phyloP scores from a whole-genome alignment of 352 stramenopile species.

The Halophytophthora polymorphica region DNA sequence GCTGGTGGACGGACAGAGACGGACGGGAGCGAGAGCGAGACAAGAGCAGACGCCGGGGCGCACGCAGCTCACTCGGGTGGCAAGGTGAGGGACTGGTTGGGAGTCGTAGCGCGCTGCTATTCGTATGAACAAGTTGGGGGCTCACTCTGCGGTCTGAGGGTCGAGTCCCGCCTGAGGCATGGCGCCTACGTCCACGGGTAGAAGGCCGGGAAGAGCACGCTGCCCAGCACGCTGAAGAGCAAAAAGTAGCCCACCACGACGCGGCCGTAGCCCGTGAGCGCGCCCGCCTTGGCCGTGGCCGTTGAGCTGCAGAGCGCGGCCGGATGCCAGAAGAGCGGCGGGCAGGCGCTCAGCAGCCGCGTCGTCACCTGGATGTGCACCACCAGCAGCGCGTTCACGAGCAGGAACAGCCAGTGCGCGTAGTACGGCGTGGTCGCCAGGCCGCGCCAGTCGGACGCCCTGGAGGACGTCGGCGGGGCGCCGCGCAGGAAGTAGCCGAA shows the following conservation, averaged over 20 bases:
- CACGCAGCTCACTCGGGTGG: too few species aligned
- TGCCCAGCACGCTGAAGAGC: constrained; percentile 63
- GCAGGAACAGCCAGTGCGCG: constrained; percentile 69
- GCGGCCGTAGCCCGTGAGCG: constrained; percentile 20
- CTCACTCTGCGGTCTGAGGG: too few species aligned
- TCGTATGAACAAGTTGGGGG: too few species aligned
- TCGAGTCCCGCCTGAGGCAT: too few species aligned
- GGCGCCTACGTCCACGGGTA: constrained; percentile 75
- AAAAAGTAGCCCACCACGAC: constrained; percentile 66
- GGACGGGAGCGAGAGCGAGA: not conserved
- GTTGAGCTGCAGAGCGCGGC: constrained; percentile 17
- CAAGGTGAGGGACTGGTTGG: too few species aligned
- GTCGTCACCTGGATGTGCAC: constrained; percentile 88
- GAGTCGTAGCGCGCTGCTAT: too few species aligned
- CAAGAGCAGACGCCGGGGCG: too few species aligned
- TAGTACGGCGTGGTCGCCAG: constrained; percentile 49
- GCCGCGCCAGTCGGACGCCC: constrained; percentile 12
- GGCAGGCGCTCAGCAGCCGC: constrained; percentile 70
- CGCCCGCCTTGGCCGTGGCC: constrained; percentile 9
- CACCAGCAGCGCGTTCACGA: constrained; percentile 72
- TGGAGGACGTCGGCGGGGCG: constrained; percentile 8
- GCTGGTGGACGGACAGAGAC: not conserved
- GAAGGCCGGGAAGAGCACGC: constrained; percentile 72
- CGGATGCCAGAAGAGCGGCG: constrained; percentile 78
- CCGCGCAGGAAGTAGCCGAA: constrained; percentile 41